phyloP scores from a whole-genome alignment of 202 grass and related monocot species.

The Digitaria exilis region DNA sequence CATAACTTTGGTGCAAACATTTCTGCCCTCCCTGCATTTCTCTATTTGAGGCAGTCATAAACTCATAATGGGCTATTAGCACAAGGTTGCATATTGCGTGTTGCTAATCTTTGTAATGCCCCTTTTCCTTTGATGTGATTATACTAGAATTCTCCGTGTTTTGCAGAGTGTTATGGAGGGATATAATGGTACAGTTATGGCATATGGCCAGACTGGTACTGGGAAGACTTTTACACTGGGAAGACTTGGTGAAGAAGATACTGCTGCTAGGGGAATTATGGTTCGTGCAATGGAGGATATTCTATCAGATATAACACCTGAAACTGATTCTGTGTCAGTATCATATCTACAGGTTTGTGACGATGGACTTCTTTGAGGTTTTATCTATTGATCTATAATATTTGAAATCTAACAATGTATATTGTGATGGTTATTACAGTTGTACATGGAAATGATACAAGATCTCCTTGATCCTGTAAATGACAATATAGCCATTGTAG shows the following conservation, averaged over 20 bases:
- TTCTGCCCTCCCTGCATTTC: not conserved
- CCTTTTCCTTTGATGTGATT: not conserved
- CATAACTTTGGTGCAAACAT: conserved; percentile 18
- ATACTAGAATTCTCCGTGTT: conserved; percentile 35
- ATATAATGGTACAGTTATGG: conserved; percentile 99
- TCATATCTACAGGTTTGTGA: conserved; percentile 95
- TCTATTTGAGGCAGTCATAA: not conserved
- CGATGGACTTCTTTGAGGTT: conserved; percentile 11
- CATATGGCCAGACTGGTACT: conserved; percentile 99
- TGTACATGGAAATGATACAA: conserved; percentile 99
- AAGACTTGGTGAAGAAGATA: conserved; percentile 98
- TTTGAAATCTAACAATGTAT: conserved; percentile 7
- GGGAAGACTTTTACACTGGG: conserved; percentile 99
- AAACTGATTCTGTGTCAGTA: conserved; percentile 80
- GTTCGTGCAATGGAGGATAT: conserved; percentile 99
- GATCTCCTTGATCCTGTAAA: conserved; percentile 97
- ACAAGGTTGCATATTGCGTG: conserved; percentile 1
- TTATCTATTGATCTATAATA: conserved; percentile 17
- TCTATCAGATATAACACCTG: conserved; percentile 79
- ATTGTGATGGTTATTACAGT: conserved; percentile 45
- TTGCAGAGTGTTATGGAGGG: conserved; percentile 95
- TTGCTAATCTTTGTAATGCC: not conserved
- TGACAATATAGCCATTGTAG: conserved; percentile 99
- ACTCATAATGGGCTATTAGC: not conserved
- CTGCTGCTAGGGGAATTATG: conserved; percentile 95